These are phyloP conservation scores for Ophiostoma ulmi DNA, from an alignment of 2,329 filamentous ascomycete species.

Conservation along the genomic window DNA sequence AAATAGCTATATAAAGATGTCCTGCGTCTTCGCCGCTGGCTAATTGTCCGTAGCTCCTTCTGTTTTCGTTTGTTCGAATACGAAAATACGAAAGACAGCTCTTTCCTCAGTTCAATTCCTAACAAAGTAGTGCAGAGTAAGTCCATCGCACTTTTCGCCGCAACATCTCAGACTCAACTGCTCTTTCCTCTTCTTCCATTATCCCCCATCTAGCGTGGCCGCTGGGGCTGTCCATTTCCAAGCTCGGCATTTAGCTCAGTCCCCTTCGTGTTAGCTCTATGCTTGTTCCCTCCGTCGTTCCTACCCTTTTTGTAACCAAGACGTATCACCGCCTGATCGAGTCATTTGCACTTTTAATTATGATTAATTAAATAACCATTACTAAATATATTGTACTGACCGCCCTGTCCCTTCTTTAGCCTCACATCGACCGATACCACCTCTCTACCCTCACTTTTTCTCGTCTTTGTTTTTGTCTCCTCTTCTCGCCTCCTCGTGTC, in stretches of 20 bases:
- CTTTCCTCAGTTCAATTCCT: background rate
- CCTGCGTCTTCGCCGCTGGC: background rate
- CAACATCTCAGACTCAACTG: background rate
- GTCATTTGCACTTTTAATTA: background rate
- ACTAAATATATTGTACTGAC: background rate
- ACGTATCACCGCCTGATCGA: background rate
- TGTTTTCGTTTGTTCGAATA: background rate
- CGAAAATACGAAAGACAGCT: background rate
- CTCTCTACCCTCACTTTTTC: background rate
- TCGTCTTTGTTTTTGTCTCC: background rate
- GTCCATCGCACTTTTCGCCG: constrained; percentile 1
- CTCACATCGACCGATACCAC: background rate
- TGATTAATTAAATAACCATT: background rate
- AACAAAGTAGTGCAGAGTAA: background rate
- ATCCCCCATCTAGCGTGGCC: background rate
- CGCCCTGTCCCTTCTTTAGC: background rate
- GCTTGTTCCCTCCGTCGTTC: background rate
- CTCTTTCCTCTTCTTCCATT: background rate
- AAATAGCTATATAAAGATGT: background rate
- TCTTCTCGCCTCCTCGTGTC: background rate
- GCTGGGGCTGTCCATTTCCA: background rate
- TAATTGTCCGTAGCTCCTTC: background rate
- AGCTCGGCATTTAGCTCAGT: constrained; percentile 7
- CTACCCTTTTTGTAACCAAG: background rate
- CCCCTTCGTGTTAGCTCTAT: constrained; percentile 1